phyloP scores from a whole-genome alignment of 495 filamentous ascomycete species.

The Hypomontagnella submonticulosa region DNA sequence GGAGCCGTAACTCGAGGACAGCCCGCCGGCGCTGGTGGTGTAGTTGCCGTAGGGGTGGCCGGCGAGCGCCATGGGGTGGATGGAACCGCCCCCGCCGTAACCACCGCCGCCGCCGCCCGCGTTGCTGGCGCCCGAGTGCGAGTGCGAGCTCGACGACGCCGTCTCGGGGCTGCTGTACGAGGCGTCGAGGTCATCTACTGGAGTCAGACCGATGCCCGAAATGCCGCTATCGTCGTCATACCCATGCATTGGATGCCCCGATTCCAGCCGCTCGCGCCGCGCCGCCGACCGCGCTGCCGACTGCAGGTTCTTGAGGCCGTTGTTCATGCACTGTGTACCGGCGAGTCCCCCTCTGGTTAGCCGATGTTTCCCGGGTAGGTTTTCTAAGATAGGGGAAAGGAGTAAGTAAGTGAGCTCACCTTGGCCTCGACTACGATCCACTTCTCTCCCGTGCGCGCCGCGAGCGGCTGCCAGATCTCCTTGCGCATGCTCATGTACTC shows the following conservation, averaged over 20 bases:
- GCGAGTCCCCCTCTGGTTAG: neutral
- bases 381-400: neutral
- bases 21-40: slow-evolving; percentile 41
- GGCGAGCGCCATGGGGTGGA: slow-evolving; percentile 45
- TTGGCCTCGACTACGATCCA: slow-evolving; percentile 77
- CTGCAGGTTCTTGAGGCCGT: slow-evolving; percentile 68
- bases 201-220: slow-evolving; percentile 61
- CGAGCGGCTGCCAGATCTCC: slow-evolving; percentile 76
- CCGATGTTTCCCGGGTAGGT: neutral
- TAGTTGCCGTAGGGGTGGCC: slow-evolving; percentile 44
- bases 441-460: slow-evolving; percentile 70
- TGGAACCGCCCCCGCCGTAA: slow-evolving; percentile 39
- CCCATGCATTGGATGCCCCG: slow-evolving; percentile 51
- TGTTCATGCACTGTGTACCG: slow-evolving; percentile 64
- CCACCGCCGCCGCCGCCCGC: slow-evolving; percentile 47
- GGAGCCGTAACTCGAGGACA: slow-evolving; percentile 49
- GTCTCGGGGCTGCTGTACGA: slow-evolving; percentile 62
- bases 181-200: slow-evolving; percentile 61
- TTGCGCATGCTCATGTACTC: slow-evolving; percentile 75
- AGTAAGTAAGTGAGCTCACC: slow-evolving; percentile 57
- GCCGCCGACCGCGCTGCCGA: slow-evolving; percentile 61
- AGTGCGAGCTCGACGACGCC: slow-evolving; percentile 49
- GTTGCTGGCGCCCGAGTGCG: neutral
- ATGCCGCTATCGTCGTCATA: slow-evolving; percentile 64
- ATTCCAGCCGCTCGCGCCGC: slow-evolving; percentile 63